These are phyloP conservation scores for Saturnispora galanensis DNA, from an alignment of 805 yeast genomes.

Conservation along the genomic window DNA sequence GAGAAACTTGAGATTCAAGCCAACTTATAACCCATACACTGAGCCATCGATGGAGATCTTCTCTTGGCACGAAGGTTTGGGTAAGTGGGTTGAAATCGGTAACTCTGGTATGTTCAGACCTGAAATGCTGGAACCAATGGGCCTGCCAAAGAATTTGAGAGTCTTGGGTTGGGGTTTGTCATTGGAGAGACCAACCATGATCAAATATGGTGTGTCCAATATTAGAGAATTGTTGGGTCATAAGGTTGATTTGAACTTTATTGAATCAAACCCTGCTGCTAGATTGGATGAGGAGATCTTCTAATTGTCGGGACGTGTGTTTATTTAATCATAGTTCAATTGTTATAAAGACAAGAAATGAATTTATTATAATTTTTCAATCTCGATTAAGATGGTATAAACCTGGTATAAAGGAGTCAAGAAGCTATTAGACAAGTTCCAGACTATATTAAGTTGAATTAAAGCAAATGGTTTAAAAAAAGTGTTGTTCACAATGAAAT, in stretches of 20 bases:
- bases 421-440: too few relatives aligned
- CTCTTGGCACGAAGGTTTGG: constrained; percentile 90
- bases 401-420: too few relatives aligned
- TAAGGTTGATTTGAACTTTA: constrained; percentile 88
- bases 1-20: constrained; percentile 87
- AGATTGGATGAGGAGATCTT: constrained; percentile 75
- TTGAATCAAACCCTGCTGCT: constrained; percentile 95
- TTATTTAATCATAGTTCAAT: not conserved
- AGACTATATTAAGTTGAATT: too few relatives aligned
- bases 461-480: not conserved
- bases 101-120: constrained; percentile 99
- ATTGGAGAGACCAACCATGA: constrained; percentile 98
- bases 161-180: constrained; percentile 97
- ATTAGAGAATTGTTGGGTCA: constrained; percentile 96
- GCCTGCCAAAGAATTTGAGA: constrained; percentile 86
- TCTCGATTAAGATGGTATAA: too few relatives aligned
- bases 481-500: too few relatives aligned
- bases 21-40: constrained; percentile 98
- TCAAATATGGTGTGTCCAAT: constrained; percentile 89
- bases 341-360: not conserved
- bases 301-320: constrained; percentile 11
- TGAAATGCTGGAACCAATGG: constrained; percentile 98
- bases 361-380: not conserved
- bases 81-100: constrained; percentile 98
- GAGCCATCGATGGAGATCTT: constrained; percentile 97